phyloP scores from a whole-genome alignment of 2,329 filamentous ascomycete genomes.

The Leptographium wingfieldii region DNA sequence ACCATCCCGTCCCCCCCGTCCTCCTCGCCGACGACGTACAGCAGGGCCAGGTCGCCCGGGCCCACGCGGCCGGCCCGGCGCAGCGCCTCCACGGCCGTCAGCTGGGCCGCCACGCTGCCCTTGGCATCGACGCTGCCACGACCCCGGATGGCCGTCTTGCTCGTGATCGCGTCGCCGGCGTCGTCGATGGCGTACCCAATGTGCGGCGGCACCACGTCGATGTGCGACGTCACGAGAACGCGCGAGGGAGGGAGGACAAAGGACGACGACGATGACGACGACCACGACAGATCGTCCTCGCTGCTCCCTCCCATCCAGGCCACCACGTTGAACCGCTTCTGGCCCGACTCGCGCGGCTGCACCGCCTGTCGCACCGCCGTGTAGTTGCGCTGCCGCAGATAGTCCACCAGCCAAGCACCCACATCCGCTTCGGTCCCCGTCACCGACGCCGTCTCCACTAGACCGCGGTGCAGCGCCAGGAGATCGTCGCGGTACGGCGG shows the following conservation, averaged over 20 bases:
- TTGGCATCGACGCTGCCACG: slow-evolving; percentile 66
- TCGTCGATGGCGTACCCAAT: slow-evolving; percentile 52
- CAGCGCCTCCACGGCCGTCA: slow-evolving; percentile 52
- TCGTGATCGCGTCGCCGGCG: slow-evolving; percentile 23
- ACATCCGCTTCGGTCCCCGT: slow-evolving; percentile 56
- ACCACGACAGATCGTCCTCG: slow-evolving; percentile 12
- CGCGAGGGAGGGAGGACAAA: slow-evolving; percentile 24
- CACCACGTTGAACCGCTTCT: slow-evolving; percentile 58
- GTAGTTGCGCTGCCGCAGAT: slow-evolving; percentile 42
- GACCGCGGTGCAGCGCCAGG: slow-evolving; percentile 58
- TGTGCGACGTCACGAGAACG: slow-evolving; percentile 65
- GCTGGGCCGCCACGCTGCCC: slow-evolving; percentile 58
- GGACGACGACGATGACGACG: too few relatives aligned
- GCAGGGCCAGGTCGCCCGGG: slow-evolving; percentile 38
- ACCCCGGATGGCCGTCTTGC: slow-evolving; percentile 48
- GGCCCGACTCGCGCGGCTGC: slow-evolving; percentile 15
- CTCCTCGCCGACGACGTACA: slow-evolving; percentile 77
- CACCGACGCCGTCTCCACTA: slow-evolving; percentile 64
- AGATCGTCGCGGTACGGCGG: slow-evolving; percentile 37
- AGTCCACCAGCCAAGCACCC: slow-evolving; percentile 54
- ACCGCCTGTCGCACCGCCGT: slow-evolving; percentile 29
- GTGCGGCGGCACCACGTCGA: slow-evolving; percentile 65
- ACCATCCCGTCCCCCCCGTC: slow-evolving; percentile 69
- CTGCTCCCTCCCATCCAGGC: slow-evolving; percentile 44
- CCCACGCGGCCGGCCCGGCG: slow-evolving; percentile 19